Base-by-base conservation (phyloP, 2,329 filamentous ascomycete genomes). In the Phaeosphaeria sp. region DNA sequence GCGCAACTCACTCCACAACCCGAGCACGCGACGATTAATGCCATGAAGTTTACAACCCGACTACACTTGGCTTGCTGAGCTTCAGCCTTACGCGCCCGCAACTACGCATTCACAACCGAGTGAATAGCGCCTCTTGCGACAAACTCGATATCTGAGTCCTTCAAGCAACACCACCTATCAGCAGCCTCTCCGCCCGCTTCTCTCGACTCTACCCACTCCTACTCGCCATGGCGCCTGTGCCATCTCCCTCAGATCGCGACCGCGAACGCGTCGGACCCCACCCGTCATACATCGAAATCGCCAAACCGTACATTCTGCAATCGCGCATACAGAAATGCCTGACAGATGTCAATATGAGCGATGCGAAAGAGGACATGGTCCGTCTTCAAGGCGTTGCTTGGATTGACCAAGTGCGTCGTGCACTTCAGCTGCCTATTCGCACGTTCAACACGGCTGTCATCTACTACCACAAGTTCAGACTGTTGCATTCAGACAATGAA, bases 391-490 rank as follows among this genome's bases (percentile, higher is more conserved):
- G 94, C 18, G 89, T 97, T 9, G 87, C 92, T 57, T 90, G 94
- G 83, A 94, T 99, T 61, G 92, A 97, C 72, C 91, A 88, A 60
- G 90, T 96, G 43, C 86, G 94, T 48, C 87, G 89, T 68, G 86
- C 87, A 21, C 82, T 99, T 50, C 89, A 91, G 66, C 80, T 99
- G 46, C 95, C 95, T 1, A 88, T 97, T 22, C 90, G 91, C 59
- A 98, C 95, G 0, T 97, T 92, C 77, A 91, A 94, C 67, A 96
- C 94, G 0, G 95, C 95, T 0, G 92, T 90, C 62, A 89, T 91
- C 17, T 97, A 97, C 76, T 99, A 93, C 74, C 94, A 98, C 82
- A 93, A 93, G 67, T 97, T 97, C 75, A 89, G 94, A 30, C 84
- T 98, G 51, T 87, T 90, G 46, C 93, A 96, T 71, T 86, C 89